Evolutionary conservation across 139 green algal genomes (phyloP), one percentile per base, ranked within the genome.

Genomic region (Chlorella vulgaris): DNA sequence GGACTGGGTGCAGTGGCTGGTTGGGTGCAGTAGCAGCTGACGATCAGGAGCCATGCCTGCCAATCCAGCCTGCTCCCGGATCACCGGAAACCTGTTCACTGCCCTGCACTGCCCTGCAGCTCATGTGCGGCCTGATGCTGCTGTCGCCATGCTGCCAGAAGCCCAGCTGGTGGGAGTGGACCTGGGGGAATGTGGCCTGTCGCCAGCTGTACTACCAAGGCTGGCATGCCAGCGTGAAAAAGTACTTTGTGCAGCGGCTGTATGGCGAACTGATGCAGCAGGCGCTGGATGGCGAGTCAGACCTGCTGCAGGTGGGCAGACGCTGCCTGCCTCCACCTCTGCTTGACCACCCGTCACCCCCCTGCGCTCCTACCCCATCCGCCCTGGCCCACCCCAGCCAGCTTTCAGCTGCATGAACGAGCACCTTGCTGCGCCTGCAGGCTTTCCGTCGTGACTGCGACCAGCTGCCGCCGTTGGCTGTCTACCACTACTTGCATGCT

Each of bases 81-180:
- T n/a, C n/a, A n/a, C n/a, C n/a, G n/a, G n/a, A n/a, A n/a, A n/a
- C n/a, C n/a, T n/a, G n/a, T n/a, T n/a, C n/a, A n/a, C n/a, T n/a
- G n/a, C n/a, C n/a, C n/a, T n/a, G n/a, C n/a, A n/a, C 10, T 26
- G 7, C 1, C 2, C 69, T n/a, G 40, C 69, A 76, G 69, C 43
- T 53, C 36, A 76, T 90, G 3, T 40, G 58, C 7, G 86, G 84
- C 50, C 51, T 88, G 42, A 84, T 90, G 21, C 53, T 90, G 38
- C 36, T 86, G 21, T 90, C 86, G 21, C 86, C 86, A 55, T 40
- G 53, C 39, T 85, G 78, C 68, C 43, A 33, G 39, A 47, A 29
- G 33, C 38, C 82, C 29, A 39, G 70, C n/a, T 90, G 86, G 86
- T 88, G 83, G 83, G 86, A 90, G 65, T 90, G 86, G 86, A 47